These are phyloP conservation scores for Clausena lansium DNA, from an alignment of 345 rosid genomes.

Conservation along the genomic window DNA sequence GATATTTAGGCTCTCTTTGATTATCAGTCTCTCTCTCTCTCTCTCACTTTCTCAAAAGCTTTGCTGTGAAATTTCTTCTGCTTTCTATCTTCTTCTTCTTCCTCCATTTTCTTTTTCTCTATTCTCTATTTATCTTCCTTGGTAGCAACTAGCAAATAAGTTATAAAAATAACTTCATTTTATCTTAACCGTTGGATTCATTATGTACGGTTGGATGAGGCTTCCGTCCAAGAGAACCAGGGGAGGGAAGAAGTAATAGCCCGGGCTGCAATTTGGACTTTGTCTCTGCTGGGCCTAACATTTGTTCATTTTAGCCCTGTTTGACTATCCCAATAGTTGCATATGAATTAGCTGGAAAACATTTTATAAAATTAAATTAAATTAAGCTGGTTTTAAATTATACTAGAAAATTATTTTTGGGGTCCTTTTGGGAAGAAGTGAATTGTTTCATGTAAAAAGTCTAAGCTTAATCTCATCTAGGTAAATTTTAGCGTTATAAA, in stretches of 20 bases:
- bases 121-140: background rate
- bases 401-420: too few species aligned
- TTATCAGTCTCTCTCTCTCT: background rate
- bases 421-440: too few species aligned
- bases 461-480: too few species aligned
- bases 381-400: too few species aligned
- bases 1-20: background rate
- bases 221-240: background rate
- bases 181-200: slow-evolving; percentile 4
- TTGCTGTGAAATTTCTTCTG: background rate
- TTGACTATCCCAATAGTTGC: too few species aligned
- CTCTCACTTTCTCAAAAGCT: background rate
- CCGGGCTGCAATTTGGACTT: background rate
- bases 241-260: background rate
- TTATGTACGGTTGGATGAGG: background rate
- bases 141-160: background rate
- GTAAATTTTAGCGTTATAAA: too few species aligned
- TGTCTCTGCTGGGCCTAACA: background rate
- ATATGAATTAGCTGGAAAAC: too few species aligned
- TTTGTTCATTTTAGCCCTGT: background rate
- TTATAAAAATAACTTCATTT: background rate
- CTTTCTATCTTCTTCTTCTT: background rate
- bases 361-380: too few species aligned
- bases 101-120: too few species aligned
- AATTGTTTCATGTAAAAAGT: too few species aligned